A percentile compares a stretch with the other conserved stretches of the same genome.
Evolutionary conservation across 2,329 filamentous ascomycete species (phyloP).

Genomic region (Aspergillus aculeatus): DNA sequence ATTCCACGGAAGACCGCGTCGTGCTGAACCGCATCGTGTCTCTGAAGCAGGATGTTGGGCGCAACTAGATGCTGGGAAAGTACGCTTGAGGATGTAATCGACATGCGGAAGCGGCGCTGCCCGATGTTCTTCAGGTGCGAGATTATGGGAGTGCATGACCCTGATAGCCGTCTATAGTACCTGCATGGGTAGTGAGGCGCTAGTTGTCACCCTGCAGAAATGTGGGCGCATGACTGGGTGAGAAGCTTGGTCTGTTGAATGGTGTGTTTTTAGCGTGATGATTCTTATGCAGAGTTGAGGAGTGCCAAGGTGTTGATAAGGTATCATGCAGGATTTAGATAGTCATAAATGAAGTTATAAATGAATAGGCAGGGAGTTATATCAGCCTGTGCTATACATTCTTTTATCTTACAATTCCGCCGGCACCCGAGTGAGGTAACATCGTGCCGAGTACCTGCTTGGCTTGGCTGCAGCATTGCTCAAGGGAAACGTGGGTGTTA

Average conservation of each 20-base stretch:
- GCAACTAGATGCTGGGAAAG: neutral
- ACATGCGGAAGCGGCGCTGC: neutral
- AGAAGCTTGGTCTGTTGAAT: neutral
- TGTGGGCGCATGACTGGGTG: neutral
- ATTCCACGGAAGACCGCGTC: constrained; percentile 75
- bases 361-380: neutral
- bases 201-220: neutral
- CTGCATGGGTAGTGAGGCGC: neutral
- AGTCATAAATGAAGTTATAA: neutral
- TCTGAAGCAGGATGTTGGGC: constrained; percentile 64
- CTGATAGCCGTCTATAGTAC: neutral
- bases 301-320: neutral
- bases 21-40: constrained; percentile 90
- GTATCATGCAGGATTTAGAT: neutral
- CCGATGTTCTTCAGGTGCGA: neutral
- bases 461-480: constrained; percentile 1
- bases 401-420: neutral
- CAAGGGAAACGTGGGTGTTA: neutral
- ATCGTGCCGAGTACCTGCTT: neutral
- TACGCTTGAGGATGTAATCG: neutral
- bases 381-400: neutral
- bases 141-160: neutral
- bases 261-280: neutral
- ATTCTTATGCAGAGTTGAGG: neutral
- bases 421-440: constrained; percentile 2